Conservation (phyloP, 208 protist genomes). For the Zelonia costaricensis region DNA sequence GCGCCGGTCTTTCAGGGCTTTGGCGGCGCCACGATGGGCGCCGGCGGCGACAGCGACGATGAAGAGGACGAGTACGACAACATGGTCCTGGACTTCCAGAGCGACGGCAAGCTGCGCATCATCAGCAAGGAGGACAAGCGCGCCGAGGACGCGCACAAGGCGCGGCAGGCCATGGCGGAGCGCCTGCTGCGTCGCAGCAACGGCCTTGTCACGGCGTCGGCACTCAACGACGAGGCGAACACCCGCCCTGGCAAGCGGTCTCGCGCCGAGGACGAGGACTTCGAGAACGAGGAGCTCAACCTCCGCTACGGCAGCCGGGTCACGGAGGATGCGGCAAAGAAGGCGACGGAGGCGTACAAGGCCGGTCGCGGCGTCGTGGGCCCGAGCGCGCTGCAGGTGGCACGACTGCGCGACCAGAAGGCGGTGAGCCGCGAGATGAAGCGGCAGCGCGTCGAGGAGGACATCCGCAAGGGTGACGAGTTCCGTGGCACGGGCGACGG, state of each 20-base stretch:
- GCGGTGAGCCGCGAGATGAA: slow-evolving; percentile 58
- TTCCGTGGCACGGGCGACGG: slow-evolving; percentile 75
- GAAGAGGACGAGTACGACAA: slow-evolving; percentile 69
- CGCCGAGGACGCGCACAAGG: slow-evolving; percentile 45
- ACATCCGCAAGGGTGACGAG: slow-evolving; percentile 87
- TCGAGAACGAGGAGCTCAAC: slow-evolving; percentile 85
- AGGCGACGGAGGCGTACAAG: slow-evolving; percentile 31
- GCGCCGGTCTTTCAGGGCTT: slow-evolving; percentile 34
- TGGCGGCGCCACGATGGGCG: slow-evolving; percentile 14
- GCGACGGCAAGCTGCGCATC: slow-evolving; percentile 82
- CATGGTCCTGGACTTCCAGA: slow-evolving; percentile 81
- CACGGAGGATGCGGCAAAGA: slow-evolving; percentile 48
- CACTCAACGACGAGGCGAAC: slow-evolving; percentile 55
- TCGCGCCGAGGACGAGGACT: slow-evolving; percentile 69
- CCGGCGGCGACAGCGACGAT: slow-evolving; percentile 10
- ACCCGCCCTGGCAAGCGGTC: slow-evolving; percentile 61
- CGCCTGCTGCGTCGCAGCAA: slow-evolving; percentile 58
- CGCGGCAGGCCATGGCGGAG: slow-evolving; percentile 63
- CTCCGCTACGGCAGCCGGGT: slow-evolving; percentile 63
- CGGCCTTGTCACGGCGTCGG: slow-evolving; percentile 41
- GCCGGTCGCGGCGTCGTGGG: slow-evolving; percentile 22
- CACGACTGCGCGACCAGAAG: slow-evolving; percentile 71
- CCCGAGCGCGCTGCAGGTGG: slow-evolving; percentile 34
- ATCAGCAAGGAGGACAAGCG: slow-evolving; percentile 73
- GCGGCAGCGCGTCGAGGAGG: slow-evolving; percentile 81